A percentile compares a stretch with the other conserved stretches of the same genome.
These are phyloP conservation scores for Penicillium sp. DNA, from an alignment of 2,329 filamentous ascomycete species.

Conservation along the genomic window DNA sequence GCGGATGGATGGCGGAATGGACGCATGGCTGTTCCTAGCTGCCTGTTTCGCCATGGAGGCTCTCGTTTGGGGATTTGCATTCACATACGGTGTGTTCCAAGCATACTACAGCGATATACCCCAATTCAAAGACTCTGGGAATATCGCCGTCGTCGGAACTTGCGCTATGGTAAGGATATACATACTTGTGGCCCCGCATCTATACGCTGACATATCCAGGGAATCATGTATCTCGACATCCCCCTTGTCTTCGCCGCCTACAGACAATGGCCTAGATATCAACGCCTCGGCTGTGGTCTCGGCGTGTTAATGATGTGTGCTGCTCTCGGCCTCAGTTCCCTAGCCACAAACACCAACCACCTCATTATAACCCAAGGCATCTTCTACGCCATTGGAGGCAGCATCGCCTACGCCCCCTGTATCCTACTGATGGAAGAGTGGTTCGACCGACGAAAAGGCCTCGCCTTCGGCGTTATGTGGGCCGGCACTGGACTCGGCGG, in stretches of 20 bases:
- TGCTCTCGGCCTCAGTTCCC: slow-evolving; percentile 21
- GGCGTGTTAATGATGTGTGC: slow-evolving; percentile 25
- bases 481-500: slow-evolving; percentile 39
- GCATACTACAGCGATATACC: slow-evolving; percentile 24
- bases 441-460: slow-evolving; percentile 49
- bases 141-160: slow-evolving; percentile 24
- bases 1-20: slow-evolving; percentile 37
- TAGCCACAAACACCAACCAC: slow-evolving; percentile 19
- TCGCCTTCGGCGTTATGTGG: slow-evolving; percentile 48
- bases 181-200: background rate
- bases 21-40: slow-evolving; percentile 48
- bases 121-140: slow-evolving; percentile 14
- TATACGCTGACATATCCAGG: background rate
- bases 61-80: slow-evolving; percentile 51
- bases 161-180: slow-evolving; percentile 8
- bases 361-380: slow-evolving; percentile 25
- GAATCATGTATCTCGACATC: background rate
- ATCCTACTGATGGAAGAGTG: slow-evolving; percentile 51
- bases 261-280: slow-evolving; percentile 13
- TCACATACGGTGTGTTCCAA: slow-evolving; percentile 25
- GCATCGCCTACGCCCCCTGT: slow-evolving; percentile 47
- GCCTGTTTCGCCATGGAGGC: slow-evolving; percentile 54
- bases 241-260: slow-evolving; percentile 19
- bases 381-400: slow-evolving; percentile 44
- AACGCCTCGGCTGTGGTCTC: slow-evolving; percentile 17